Conservation (phyloP, 768 basidiomycete genomes). For the Boletales sp. region DNA sequence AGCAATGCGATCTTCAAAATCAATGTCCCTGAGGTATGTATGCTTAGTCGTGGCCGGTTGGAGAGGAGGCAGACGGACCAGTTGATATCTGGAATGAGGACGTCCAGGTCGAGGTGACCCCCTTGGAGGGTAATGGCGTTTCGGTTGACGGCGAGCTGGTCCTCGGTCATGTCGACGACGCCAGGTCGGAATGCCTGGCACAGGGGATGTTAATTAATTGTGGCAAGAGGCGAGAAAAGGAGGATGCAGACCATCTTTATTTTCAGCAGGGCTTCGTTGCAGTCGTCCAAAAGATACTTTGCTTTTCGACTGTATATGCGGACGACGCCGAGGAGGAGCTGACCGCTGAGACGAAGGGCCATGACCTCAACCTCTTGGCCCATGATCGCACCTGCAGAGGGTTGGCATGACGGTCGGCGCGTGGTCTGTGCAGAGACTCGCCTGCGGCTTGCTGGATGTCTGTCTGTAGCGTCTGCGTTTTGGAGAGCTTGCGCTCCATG, state of each 20-base stretch:
- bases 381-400: constrained; percentile 76
- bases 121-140: constrained; percentile 86
- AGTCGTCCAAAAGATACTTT: constrained; percentile 96
- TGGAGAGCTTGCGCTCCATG: constrained; percentile 97
- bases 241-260: constrained; percentile 76
- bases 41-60: neutral
- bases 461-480: constrained; percentile 90
- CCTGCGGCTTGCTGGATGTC: constrained; percentile 94
- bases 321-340: constrained; percentile 93
- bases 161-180: constrained; percentile 93
- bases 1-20: constrained; percentile 64
- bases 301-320: constrained; percentile 98
- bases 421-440: constrained; percentile 24
- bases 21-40: constrained; percentile 59
- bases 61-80: constrained; percentile 50
- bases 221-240: neutral
- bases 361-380: constrained; percentile 89
- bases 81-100: constrained; percentile 75
- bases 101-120: constrained; percentile 74
- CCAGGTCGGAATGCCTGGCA: constrained; percentile 89
- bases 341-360: constrained; percentile 95
- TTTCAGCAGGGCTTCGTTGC: constrained; percentile 92
- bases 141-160: constrained; percentile 82
- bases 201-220: constrained; percentile 1
- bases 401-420: neutral